phyloP scores from a whole-genome alignment of 2,329 filamentous ascomycete species.

The Dothistroma pini region DNA sequence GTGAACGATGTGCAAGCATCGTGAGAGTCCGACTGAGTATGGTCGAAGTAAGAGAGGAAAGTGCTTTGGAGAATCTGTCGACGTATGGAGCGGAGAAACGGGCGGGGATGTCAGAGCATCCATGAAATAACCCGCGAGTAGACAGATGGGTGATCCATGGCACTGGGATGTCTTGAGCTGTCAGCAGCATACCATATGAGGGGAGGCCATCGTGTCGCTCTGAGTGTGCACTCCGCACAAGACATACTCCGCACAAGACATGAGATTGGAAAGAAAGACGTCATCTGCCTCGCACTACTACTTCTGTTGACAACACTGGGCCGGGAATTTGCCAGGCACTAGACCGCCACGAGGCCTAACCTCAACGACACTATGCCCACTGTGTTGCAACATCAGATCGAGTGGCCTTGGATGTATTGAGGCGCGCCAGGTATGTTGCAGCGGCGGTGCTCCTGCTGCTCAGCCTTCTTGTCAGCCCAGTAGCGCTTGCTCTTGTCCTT shows the following conservation, averaged over 20 bases:
- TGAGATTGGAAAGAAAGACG: too few species aligned
- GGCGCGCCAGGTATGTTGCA: neutral
- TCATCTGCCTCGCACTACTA: too few species aligned
- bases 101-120: neutral
- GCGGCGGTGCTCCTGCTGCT: neutral
- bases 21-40: too few species aligned
- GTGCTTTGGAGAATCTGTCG: neutral
- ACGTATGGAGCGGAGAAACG: neutral
- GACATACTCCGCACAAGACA: too few species aligned
- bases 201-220: too few species aligned
- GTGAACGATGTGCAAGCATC: too few species aligned
- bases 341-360: neutral
- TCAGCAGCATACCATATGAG: neutral
- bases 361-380: neutral
- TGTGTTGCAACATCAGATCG: neutral
- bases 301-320: too few species aligned
- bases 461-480: neutral
- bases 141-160: neutral
- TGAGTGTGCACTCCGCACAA: too few species aligned
- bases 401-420: neutral
- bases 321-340: neutral
- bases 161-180: neutral
- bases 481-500: neutral
- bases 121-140: neutral
- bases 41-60: neutral